These are phyloP conservation scores for Aspergillus sp. DNA, from an alignment of 2,329 filamentous ascomycete genomes.

Conservation along the genomic window DNA sequence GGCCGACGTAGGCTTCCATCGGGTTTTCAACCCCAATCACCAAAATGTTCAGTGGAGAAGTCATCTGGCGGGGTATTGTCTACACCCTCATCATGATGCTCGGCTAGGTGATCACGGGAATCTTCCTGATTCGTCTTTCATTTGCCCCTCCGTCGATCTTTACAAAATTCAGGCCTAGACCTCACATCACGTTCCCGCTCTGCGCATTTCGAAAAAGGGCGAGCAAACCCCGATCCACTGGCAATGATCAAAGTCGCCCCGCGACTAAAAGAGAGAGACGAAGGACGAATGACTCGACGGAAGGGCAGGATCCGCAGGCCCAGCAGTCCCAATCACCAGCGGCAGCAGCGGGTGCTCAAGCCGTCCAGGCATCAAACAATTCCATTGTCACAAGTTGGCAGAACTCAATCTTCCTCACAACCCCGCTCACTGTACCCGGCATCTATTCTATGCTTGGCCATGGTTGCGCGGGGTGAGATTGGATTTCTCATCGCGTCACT, in stretches of 20 bases:
- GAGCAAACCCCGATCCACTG: not conserved
- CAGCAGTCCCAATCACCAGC: not conserved
- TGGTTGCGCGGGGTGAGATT: slow-evolving; percentile 76
- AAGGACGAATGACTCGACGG: not conserved
- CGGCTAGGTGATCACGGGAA: slow-evolving; percentile 56
- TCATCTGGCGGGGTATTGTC: slow-evolving; percentile 69
- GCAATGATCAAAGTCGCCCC: not conserved
- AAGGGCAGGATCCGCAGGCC: not conserved
- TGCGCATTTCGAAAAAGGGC: not conserved
- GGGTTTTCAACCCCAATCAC: slow-evolving; percentile 75
- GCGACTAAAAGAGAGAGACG: not conserved
- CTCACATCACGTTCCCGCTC: slow-evolving; percentile 1
- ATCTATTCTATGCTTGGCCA: slow-evolving; percentile 61
- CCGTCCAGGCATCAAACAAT: slow-evolving; percentile 11
- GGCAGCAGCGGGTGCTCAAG: not conserved
- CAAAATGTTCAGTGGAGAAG: slow-evolving; percentile 58
- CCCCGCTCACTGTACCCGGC: slow-evolving; percentile 63
- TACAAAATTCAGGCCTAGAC: slow-evolving; percentile 2
- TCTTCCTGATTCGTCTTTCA: slow-evolving; percentile 50
- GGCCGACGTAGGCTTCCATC: slow-evolving; percentile 46
- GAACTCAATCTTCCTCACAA: slow-evolving; percentile 31
- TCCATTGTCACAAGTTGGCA: slow-evolving; percentile 4
- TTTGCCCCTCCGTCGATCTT: slow-evolving; percentile 6
- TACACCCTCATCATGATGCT: slow-evolving; percentile 68
- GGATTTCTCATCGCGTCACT: slow-evolving; percentile 70